A percentile compares a stretch with the other conserved stretches of the same genome.
Evolutionary conservation across 306 rosid genomes (phyloP).

Genomic region (Dryas alaskensis): DNA sequence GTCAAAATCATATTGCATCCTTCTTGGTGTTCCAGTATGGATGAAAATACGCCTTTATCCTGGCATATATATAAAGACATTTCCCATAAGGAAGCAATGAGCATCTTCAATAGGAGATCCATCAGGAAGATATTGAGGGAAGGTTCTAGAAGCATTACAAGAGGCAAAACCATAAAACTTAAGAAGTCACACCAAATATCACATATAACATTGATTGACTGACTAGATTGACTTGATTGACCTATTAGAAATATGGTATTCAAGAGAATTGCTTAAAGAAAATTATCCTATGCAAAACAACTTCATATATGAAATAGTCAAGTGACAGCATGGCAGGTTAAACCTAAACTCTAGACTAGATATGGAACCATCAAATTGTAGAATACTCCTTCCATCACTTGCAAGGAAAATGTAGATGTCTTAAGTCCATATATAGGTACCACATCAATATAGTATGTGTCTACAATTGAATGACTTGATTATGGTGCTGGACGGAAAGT

Average conservation of each 20-base stretch:
- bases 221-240: neutral
- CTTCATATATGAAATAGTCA: neutral
- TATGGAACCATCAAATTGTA: neutral
- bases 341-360: neutral
- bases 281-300: neutral
- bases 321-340: neutral
- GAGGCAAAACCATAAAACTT: slow-evolving; percentile 14
- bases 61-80: slow-evolving; percentile 32
- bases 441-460: neutral
- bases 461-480: neutral
- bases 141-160: slow-evolving; percentile 7
- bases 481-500: slow-evolving; percentile 2
- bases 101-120: neutral
- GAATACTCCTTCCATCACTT: slow-evolving; percentile 1
- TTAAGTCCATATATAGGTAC: neutral
- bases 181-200: slow-evolving; percentile 11
- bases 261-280: neutral
- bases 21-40: slow-evolving; percentile 44
- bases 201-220: slow-evolving; percentile 1
- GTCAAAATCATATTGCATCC: slow-evolving; percentile 28
- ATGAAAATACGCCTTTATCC: slow-evolving; percentile 56
- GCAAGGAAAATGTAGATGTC: neutral
- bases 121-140: neutral
- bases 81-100: slow-evolving; percentile 24
- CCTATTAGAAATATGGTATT: neutral